Conservation (phyloP, 1,284 basidiomycete species). For the Ustanciosporium gigantosporum region DNA sequence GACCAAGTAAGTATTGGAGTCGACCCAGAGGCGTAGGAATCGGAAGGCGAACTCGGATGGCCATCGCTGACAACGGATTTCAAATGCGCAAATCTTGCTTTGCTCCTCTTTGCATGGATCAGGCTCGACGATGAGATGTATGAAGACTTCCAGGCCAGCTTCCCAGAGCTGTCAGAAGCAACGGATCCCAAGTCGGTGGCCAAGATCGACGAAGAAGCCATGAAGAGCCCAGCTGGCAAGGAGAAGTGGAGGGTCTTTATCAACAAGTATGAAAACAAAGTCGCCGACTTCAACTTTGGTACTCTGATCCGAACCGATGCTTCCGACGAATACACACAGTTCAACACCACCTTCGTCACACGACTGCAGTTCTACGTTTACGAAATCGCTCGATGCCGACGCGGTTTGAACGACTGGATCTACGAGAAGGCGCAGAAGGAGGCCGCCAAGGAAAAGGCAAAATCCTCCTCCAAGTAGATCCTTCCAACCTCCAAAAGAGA, state of each 20-base stretch:
- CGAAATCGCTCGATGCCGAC: conserved; percentile 90
- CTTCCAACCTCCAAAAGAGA: too few species aligned
- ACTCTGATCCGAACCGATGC: conserved; percentile 86
- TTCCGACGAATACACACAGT: conserved; percentile 82
- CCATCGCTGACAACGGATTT: background rate
- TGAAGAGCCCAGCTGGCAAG: conserved; percentile 92
- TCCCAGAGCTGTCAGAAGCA: conserved; percentile 77
- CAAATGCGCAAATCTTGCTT: background rate
- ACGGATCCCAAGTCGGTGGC: conserved; percentile 70
- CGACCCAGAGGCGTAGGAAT: too few species aligned
- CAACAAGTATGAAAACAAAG: conserved; percentile 69
- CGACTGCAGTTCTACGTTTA: conserved; percentile 83
- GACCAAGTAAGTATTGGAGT: conserved; percentile 71
- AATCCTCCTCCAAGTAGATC: conserved; percentile 8
- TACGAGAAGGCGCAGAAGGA: conserved; percentile 55
- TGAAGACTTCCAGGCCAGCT: conserved; percentile 73
- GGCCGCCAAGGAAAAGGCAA: conserved; percentile 46
- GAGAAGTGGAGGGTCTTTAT: conserved; percentile 90
- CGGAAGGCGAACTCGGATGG: too few species aligned
- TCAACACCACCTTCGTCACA: conserved; percentile 84
- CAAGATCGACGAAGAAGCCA: conserved; percentile 85
- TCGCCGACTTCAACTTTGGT: conserved; percentile 96
- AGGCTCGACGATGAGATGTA: conserved; percentile 82
- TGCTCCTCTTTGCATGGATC: background rate
- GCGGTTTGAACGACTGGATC: conserved; percentile 88